Conservation (phyloP, 352 stramenopile genomes). For the Globisporangium recalcitrans region DNA sequence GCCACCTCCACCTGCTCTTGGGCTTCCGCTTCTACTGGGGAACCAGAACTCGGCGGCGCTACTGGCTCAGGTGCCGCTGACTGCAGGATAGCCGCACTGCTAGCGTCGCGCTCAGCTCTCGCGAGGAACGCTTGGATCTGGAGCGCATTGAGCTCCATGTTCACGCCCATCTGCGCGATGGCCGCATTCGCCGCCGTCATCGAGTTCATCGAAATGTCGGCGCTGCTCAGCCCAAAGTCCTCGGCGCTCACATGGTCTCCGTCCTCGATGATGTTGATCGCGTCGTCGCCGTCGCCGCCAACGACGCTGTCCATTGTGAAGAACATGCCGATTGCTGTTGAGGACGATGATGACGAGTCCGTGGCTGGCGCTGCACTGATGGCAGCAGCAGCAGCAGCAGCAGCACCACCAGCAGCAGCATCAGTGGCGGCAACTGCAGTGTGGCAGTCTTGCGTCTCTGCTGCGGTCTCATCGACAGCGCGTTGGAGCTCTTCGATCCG, state of each 20-base stretch:
- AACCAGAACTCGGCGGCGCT: not conserved
- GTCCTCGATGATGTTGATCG: slow-evolving; percentile 45
- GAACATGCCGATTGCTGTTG: slow-evolving; percentile 16
- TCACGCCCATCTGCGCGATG: slow-evolving; percentile 53
- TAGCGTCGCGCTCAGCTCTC: slow-evolving; percentile 22
- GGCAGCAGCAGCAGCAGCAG: too few relatives aligned
- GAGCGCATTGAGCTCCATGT: slow-evolving; percentile 49
- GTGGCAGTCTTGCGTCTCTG: not conserved
- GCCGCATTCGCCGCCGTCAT: slow-evolving; percentile 27
- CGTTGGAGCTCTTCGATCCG: not conserved
- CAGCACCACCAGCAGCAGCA: not conserved
- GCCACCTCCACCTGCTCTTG: not conserved
- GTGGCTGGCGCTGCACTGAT: not conserved
- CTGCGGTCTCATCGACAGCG: not conserved
- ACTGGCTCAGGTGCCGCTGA: not conserved
- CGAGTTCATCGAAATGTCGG: slow-evolving; percentile 42
- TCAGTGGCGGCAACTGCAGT: not conserved
- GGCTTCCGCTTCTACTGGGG: not conserved
- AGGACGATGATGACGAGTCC: not conserved
- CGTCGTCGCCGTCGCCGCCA: slow-evolving; percentile 18
- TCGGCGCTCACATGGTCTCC: slow-evolving; percentile 46
- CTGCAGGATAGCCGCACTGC: not conserved
- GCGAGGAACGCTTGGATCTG: slow-evolving; percentile 51
- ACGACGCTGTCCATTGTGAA: slow-evolving; percentile 14
- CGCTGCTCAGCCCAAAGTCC: slow-evolving; percentile 37